Base-by-base conservation (phyloP, 495 filamentous ascomycete genomes). In the Penicillium cataractarum region DNA sequence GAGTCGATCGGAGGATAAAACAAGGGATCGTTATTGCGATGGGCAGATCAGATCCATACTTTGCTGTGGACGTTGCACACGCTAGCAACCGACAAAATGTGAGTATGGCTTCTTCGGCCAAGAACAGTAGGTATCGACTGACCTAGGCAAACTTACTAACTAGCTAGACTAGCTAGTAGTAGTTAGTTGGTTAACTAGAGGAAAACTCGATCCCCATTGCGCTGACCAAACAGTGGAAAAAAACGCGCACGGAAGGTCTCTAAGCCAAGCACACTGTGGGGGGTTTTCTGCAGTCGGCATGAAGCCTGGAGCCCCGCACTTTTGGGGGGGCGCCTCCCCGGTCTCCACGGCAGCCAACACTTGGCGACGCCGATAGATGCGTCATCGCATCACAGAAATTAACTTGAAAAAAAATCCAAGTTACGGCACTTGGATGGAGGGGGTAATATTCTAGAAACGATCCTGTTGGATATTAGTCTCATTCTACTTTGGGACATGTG, bases 281-380 rank as follows among this genome's bases (percentile, higher is more conserved):
- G n/a, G n/a, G n/a, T n/a, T 27, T 33, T 48, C 56, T 44, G 61
- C 40, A 42, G 40, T 66, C 60, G 60, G 56, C 64, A 60, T 53
- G 55, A 37, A 53, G 46, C 44, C 56, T 58, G 65, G 61, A 64
- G 52, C 54, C 54, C 65, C 65, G 65, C 65, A 67, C 58, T 63
- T 55, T 49, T 39, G 27, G 35, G 53, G 26, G 22, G 27, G 15
- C 24, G 26, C 49, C 39, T 26, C 29, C 48, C 56, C 58, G 49
- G 46, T 64, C 48, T 49, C 62, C 57, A 58, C 55, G 58, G 46
- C 21, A 31, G 59, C 31, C n/a, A n/a, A n/a, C 33, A 21, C 59
- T 58, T 65, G 52, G 51, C 42, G 49, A n/a, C 13, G 37, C 59
- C 24, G 31, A 53, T 40, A 4, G 55, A 27, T 29, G 53, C 33